phyloP scores from a whole-genome alignment of 345 rosid genomes.

The Theobroma cacao region DNA sequence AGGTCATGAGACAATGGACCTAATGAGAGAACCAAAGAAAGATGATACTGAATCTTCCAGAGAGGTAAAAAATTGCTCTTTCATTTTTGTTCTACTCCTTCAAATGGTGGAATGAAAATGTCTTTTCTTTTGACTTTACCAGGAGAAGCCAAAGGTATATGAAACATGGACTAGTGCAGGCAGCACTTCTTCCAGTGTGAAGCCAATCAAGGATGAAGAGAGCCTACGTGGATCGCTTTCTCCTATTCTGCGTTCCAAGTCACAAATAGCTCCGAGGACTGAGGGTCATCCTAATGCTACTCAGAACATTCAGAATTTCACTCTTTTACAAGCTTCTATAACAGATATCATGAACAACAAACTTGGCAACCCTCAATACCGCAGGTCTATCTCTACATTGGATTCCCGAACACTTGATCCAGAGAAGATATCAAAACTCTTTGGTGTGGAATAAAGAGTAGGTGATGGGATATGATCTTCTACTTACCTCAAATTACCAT shows the following conservation, averaged over 20 bases:
- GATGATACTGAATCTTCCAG: constrained; percentile 37
- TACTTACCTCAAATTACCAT: background rate
- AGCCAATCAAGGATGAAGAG: constrained; percentile 15
- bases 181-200: constrained; percentile 28
- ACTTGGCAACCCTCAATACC: constrained; percentile 36
- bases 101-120: too few relatives aligned
- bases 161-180: constrained; percentile 30
- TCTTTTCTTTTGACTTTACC: constrained; percentile 6
- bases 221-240: constrained; percentile 33
- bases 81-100: background rate
- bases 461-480: background rate
- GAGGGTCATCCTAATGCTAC: constrained; percentile 58
- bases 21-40: constrained; percentile 16
- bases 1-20: constrained; percentile 19
- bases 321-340: constrained; percentile 53
- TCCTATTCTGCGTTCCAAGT: constrained; percentile 25
- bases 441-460: background rate
- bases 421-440: constrained; percentile 22
- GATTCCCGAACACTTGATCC: constrained; percentile 49
- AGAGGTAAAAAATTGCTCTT: constrained; percentile 34
- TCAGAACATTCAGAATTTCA: constrained; percentile 35
- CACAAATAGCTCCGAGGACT: constrained; percentile 20
- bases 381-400: constrained; percentile 50
- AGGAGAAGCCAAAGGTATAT: constrained; percentile 34
- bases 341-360: constrained; percentile 46